A percentile compares a stretch with the other conserved stretches of the same genome.
Conservation (phyloP, 257 asterid species). For the Misopates orontium region DNA sequence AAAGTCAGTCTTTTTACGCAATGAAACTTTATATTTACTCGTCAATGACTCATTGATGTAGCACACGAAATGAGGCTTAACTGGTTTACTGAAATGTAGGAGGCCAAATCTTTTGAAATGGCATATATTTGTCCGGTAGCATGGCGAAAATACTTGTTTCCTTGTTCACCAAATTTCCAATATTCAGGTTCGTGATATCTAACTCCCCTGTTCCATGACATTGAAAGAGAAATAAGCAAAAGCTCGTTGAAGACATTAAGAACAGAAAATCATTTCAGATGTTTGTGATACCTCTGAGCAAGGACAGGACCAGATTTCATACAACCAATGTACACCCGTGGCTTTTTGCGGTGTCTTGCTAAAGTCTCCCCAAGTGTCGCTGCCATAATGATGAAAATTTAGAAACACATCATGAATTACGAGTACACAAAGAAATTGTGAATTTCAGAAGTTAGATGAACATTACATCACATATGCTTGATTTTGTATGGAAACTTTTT, state of each 20-base stretch:
- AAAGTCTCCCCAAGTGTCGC: conserved; percentile 83
- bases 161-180: conserved; percentile 69
- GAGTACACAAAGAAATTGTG: conserved; percentile 37
- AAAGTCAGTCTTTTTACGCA: too few relatives aligned
- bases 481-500: too few relatives aligned
- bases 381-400: conserved; percentile 35
- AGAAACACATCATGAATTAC: background rate
- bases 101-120: conserved; percentile 67
- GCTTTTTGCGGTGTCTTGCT: conserved; percentile 60
- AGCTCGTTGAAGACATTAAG: too few relatives aligned
- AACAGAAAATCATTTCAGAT: conserved; percentile 30
- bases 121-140: conserved; percentile 81
- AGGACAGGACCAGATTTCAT: conserved; percentile 90
- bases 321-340: conserved; percentile 69
- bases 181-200: conserved; percentile 77
- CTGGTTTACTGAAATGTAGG: conserved; percentile 62
- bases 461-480: too few relatives aligned
- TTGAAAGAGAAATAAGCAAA: background rate
- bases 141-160: conserved; percentile 77
- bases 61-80: conserved; percentile 14
- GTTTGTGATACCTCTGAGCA: conserved; percentile 64
- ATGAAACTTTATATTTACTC: background rate
- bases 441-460: too few relatives aligned
- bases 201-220: conserved; percentile 44
- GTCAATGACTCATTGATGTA: too few relatives aligned